Conservation (phyloP, 1,284 basidiomycete species). For the Neonothopanus nambi region DNA sequence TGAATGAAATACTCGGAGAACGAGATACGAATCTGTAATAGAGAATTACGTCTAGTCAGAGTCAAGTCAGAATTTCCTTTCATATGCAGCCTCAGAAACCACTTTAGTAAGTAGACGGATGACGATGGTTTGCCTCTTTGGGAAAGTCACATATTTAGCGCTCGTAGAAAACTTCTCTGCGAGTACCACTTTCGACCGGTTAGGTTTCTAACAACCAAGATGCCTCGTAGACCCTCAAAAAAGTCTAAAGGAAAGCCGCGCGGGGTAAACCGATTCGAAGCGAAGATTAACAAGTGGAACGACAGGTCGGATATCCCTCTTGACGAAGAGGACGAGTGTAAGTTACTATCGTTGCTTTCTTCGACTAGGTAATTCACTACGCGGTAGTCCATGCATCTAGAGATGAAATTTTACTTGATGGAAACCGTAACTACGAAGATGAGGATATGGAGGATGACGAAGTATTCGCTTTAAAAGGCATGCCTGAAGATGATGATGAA, state of each 20-base stretch:
- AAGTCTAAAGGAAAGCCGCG: constrained; percentile 40
- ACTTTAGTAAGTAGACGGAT: too few relatives aligned
- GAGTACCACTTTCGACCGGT: too few relatives aligned
- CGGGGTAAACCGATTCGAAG: constrained; percentile 49
- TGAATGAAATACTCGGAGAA: too few relatives aligned
- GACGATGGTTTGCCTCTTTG: too few relatives aligned
- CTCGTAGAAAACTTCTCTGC: too few relatives aligned
- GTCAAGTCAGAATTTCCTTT: too few relatives aligned
- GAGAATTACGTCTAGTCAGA: too few relatives aligned
- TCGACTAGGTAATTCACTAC: constrained; percentile 3
- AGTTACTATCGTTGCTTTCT: constrained; percentile 25
- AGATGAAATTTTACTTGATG: constrained; percentile 80
- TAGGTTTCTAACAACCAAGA: not conserved
- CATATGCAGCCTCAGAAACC: too few relatives aligned
- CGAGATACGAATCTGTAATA: too few relatives aligned
- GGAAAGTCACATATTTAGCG: too few relatives aligned
- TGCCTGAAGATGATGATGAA: constrained; percentile 49
- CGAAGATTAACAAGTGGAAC: constrained; percentile 64
- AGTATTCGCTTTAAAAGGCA: constrained; percentile 66
- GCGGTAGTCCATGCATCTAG: constrained; percentile 63
- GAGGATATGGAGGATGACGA: constrained; percentile 63
- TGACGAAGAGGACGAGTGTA: constrained; percentile 78
- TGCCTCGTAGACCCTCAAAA: constrained; percentile 29
- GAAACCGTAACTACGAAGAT: constrained; percentile 40
- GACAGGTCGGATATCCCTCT: constrained; percentile 64